These are phyloP conservation scores for Tillandsia leiboldiana DNA, from an alignment of 176 grass and related monocot species.

Conservation along the genomic window DNA sequence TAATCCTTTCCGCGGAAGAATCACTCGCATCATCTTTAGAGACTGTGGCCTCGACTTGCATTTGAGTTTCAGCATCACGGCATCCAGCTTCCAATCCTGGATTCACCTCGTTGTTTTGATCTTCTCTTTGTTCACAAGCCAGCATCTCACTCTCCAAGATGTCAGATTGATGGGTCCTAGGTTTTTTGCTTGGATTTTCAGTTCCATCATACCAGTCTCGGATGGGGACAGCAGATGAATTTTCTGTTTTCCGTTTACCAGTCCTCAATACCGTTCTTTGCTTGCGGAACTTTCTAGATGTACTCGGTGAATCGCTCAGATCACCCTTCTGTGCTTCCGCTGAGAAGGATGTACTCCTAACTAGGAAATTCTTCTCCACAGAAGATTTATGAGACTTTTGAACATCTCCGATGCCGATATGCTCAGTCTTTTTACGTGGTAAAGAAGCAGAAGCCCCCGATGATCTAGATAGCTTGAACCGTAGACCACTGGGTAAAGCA, in stretches of 20 bases:
- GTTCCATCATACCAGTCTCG: constrained; percentile 21
- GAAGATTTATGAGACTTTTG: constrained; percentile 32
- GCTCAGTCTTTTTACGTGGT: constrained; percentile 37
- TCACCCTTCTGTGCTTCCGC: constrained; percentile 27
- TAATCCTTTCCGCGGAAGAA: background rate
- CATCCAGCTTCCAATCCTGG: constrained; percentile 26
- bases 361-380: constrained; percentile 22
- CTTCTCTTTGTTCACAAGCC: constrained; percentile 17
- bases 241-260: constrained; percentile 27
- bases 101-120: constrained; percentile 14
- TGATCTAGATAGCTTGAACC: constrained; percentile 49
- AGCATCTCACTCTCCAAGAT: constrained; percentile 22
- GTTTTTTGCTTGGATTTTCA: constrained; percentile 32
- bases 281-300: constrained; percentile 54
- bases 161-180: constrained; percentile 18
- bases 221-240: constrained; percentile 27
- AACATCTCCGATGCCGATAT: constrained; percentile 35
- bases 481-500: constrained; percentile 13
- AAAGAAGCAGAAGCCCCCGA: constrained; percentile 25
- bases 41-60: constrained; percentile 27
- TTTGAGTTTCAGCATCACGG: constrained; percentile 23
- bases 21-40: constrained; percentile 23
- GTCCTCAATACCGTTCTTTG: constrained; percentile 48
- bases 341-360: constrained; percentile 16
- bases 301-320: constrained; percentile 11